A percentile compares a stretch with the other conserved stretches of the same genome.
These are phyloP conservation scores for Ophiostoma montium DNA, from an alignment of 2,329 filamentous ascomycete genomes.

Conservation along the genomic window DNA sequence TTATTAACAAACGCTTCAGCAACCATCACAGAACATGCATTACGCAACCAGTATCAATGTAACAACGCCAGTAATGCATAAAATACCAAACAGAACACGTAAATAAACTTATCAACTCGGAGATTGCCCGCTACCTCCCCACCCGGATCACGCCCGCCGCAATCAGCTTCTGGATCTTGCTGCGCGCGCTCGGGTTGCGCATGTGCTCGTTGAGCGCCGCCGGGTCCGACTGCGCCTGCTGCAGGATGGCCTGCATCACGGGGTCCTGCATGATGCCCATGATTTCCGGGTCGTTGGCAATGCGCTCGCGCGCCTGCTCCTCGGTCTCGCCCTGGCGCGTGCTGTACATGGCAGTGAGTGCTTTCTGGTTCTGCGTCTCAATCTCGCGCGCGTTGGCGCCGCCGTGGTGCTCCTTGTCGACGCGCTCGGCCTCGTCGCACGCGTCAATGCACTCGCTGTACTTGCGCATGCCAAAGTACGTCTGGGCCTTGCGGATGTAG, in stretches of 20 bases:
- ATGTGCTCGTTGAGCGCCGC: constrained; percentile 92
- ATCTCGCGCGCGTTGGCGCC: constrained; percentile 83
- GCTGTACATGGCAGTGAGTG: constrained; percentile 75
- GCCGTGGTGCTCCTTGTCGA: constrained; percentile 54
- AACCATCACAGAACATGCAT: no score
- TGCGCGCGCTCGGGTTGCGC: constrained; percentile 72
- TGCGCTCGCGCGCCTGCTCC: constrained; percentile 82
- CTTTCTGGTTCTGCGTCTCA: constrained; percentile 87
- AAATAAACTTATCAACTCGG: background rate
- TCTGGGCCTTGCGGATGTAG: constrained; percentile 92
- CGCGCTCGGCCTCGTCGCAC: constrained; percentile 63
- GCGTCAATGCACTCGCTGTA: constrained; percentile 90
- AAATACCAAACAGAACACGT: no score
- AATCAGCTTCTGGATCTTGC: constrained; percentile 89
- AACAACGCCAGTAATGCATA: no score
- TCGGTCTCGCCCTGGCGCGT: constrained; percentile 90
- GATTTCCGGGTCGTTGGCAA: constrained; percentile 88
- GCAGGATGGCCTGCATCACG: constrained; percentile 93
- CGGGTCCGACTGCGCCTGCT: constrained; percentile 90
- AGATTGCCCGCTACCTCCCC: constrained; percentile 9
- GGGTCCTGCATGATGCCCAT: constrained; percentile 87
- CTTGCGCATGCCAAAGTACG: constrained; percentile 93
- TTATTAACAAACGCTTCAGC: no score
- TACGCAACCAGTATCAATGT: no score
- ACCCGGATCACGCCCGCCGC: constrained; percentile 83